Evolutionary conservation across 352 stramenopile genomes (phyloP).

Genomic region (Globisporangium perplexum): DNA sequence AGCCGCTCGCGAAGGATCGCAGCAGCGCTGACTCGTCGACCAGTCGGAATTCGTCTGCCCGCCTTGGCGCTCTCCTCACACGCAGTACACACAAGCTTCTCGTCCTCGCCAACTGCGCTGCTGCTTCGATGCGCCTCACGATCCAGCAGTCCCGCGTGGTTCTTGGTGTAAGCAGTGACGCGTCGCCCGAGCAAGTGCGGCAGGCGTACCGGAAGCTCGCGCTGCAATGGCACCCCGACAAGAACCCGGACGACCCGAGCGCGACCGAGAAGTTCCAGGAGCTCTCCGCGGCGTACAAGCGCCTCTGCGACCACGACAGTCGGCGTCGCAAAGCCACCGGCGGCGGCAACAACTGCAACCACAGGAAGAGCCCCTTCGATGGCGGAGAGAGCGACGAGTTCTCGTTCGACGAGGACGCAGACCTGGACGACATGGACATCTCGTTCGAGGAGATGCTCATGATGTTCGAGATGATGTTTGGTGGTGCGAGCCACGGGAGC

Average conservation of each 20-base stretch:
- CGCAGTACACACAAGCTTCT: no score
- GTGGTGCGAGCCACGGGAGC: constrained; percentile 2
- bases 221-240: constrained; percentile 67
- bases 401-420: constrained; percentile 20
- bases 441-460: constrained; percentile 70
- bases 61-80: no score
- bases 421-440: constrained; percentile 28
- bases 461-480: constrained; percentile 77
- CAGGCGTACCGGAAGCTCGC: constrained; percentile 57
- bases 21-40: not conserved
- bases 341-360: not conserved
- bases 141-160: constrained; percentile 37
- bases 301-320: constrained; percentile 46
- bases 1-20: no score
- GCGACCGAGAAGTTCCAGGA: constrained; percentile 69
- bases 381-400: constrained; percentile 18
- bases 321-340: constrained; percentile 2
- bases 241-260: constrained; percentile 47
- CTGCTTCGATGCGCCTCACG: constrained; percentile 23
- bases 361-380: no score
- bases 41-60: not conserved
- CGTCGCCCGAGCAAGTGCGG: constrained; percentile 41
- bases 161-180: constrained; percentile 35
- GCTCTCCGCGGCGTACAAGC: constrained; percentile 65
- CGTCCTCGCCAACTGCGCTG: not conserved